Base-by-base conservation (phyloP, 2,329 filamentous ascomycete species). In the Pezicula carpinea region DNA sequence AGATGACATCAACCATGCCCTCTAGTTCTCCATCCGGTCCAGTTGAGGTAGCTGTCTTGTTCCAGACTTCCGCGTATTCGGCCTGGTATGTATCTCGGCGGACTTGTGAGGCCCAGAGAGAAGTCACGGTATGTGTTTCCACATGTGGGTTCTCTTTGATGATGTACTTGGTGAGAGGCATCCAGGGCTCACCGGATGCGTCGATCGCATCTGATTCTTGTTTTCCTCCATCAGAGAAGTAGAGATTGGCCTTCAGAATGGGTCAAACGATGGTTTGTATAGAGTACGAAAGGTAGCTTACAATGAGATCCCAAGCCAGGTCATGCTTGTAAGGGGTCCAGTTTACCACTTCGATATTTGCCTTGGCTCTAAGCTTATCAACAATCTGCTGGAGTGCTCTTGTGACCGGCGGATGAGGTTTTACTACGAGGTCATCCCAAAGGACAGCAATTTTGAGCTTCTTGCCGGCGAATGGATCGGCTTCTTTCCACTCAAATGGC, bases 371-470 rank as follows among this genome's bases (percentile, higher is more conserved):
- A 48, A 85, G 53, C 60, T 75, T 75, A 11, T 72, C 70, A 0
- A 75, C 75, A 0, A 79, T 71, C 43, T 79, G 72, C 44, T 69
- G 67, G 33, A 87, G 58, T 1, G 80, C 82, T 34, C 82, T 66
- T 1, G 66, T 65, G 32, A 83, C 70, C 0, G 80, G 80, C 0
- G 80, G 80, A 49, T 82, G 80, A 1, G 79, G 79, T 53, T 69
- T 73, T 0, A 83, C 77, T 10, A 83, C 69, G 0, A 74, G 77
- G 49, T 85, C 80, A 61, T 79, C 71, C 69, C 75, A 74, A 39
- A 83, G 64, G 1, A 82, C 70, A 0, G 74, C 83, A n/a, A 87
- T 69, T 55, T 76, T 81, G 5, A 85, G 63, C 51, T 75, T 80
- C 48, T 64, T 64, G 48, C 68, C 66, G 0, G 62, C 4, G 63